Evolutionary conservation across 2,329 filamentous ascomycete genomes (phyloP).

Genomic region (Byssothecium circinans): DNA sequence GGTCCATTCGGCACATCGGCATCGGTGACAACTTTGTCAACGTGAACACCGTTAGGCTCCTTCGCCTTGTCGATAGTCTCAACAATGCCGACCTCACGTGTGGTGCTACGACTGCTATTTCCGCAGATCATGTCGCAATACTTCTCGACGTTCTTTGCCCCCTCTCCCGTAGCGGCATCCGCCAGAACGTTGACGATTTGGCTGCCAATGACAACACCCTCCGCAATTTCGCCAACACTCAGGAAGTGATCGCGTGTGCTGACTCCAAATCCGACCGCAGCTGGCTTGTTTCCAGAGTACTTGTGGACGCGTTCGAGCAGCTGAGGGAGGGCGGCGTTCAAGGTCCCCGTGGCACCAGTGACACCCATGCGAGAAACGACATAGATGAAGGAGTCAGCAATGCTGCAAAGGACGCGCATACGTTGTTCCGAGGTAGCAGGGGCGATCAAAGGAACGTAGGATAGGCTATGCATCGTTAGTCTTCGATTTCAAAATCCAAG

Average conservation of each 20-base stretch:
- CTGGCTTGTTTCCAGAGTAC: constrained; percentile 87
- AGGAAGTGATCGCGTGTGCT: constrained; percentile 94
- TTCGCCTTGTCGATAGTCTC: constrained; percentile 66
- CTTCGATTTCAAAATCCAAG: not conserved
- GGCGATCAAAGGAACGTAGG: constrained; percentile 95
- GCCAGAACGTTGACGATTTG: constrained; percentile 86
- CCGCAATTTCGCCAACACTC: constrained; percentile 78
- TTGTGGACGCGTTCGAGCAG: constrained; percentile 84
- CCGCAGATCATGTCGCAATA: constrained; percentile 78
- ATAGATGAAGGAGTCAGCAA: constrained; percentile 98
- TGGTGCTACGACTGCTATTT: constrained; percentile 53
- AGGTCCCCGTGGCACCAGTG: constrained; percentile 80
- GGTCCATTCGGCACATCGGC: constrained; percentile 59
- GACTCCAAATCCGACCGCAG: constrained; percentile 93
- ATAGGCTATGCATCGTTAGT: constrained; percentile 60
- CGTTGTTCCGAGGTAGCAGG: constrained; percentile 88
- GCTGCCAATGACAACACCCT: constrained; percentile 95
- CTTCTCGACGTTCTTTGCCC: constrained; percentile 74
- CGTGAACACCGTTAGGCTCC: constrained; percentile 65
- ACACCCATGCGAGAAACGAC: constrained; percentile 97
- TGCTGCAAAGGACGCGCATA: constrained; percentile 94
- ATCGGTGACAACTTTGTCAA: constrained; percentile 68
- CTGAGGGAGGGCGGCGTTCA: constrained; percentile 80
- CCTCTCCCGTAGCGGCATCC: constrained; percentile 66
- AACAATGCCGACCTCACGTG: constrained; percentile 69